Evolutionary conservation across 768 basidiomycete species (phyloP).

Genomic region (Guyanaporus albipodus): DNA sequence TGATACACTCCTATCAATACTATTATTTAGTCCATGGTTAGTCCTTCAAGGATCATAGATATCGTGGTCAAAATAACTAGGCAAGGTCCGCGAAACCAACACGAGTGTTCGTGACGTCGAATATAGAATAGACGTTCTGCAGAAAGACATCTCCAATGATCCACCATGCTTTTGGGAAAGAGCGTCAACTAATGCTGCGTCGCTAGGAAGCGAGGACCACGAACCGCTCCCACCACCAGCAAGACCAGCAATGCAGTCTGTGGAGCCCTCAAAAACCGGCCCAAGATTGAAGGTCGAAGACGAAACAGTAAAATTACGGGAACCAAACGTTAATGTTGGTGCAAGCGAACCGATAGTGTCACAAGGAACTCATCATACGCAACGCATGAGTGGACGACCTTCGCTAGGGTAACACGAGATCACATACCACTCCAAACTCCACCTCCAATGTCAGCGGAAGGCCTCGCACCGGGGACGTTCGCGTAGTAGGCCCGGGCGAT

Average conservation of each 20-base stretch:
- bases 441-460: constrained; percentile 20
- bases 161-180: constrained; percentile 24
- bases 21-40: neutral
- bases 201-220: neutral
- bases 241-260: constrained; percentile 37
- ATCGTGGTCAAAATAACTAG: constrained; percentile 2
- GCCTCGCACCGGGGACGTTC: constrained; percentile 28
- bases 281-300: constrained; percentile 43
- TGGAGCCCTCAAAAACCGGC: constrained; percentile 24
- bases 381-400: neutral
- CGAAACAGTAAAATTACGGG: constrained; percentile 35
- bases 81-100: constrained; percentile 41
- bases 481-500: constrained; percentile 29
- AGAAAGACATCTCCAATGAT: constrained; percentile 35
- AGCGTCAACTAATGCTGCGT: neutral
- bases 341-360: constrained; percentile 18
- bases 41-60: neutral
- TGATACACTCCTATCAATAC: neutral
- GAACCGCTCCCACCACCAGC: constrained; percentile 27
- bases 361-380: constrained; percentile 31
- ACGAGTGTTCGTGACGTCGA: constrained; percentile 31
- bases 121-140: constrained; percentile 31
- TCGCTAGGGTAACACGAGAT: neutral
- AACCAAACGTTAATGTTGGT: constrained; percentile 38
- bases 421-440: constrained; percentile 37